These are phyloP conservation scores for Termitomyces sp. DNA, from an alignment of 768 basidiomycete species.

Conservation along the genomic window DNA sequence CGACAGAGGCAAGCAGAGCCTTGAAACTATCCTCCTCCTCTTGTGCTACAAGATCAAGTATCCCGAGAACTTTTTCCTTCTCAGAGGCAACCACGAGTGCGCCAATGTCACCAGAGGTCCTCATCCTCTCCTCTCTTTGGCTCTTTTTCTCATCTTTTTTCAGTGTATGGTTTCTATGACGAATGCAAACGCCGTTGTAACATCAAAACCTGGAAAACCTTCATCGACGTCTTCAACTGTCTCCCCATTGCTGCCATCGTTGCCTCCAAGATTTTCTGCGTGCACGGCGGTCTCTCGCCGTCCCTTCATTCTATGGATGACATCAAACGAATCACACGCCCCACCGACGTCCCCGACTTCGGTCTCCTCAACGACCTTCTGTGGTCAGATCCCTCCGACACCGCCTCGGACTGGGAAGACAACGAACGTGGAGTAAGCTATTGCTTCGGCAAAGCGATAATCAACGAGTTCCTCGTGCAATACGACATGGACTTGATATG, in stretches of 20 bases:
- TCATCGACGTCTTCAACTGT: slow-evolving; percentile 99
- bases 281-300: slow-evolving; percentile 93
- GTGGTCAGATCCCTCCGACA: slow-evolving; percentile 98
- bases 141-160: slow-evolving; percentile 13
- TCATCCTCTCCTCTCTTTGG: slow-evolving; percentile 4
- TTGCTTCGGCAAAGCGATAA: slow-evolving; percentile 97
- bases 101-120: slow-evolving; percentile 97
- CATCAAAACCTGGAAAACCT: slow-evolving; percentile 99
- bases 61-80: slow-evolving; percentile 98
- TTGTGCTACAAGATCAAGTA: slow-evolving; percentile 99
- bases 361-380: slow-evolving; percentile 94
- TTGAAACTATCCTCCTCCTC: slow-evolving; percentile 95
- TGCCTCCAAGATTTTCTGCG: slow-evolving; percentile 99
- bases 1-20: slow-evolving; percentile 95
- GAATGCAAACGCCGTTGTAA: slow-evolving; percentile 99
- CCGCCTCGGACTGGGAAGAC: slow-evolving; percentile 98
- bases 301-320: slow-evolving; percentile 96
- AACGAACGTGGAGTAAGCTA: slow-evolving; percentile 99
- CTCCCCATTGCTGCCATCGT: slow-evolving; percentile 98
- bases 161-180: slow-evolving; percentile 99
- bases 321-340: slow-evolving; percentile 95
- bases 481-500: slow-evolving; percentile 99
- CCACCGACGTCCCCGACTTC: slow-evolving; percentile 98
- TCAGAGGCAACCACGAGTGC: slow-evolving; percentile 98
- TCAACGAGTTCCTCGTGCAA: slow-evolving; percentile 90